These are phyloP conservation scores for Pyrrhoderma noxium DNA, from an alignment of 1,284 basidiomycete genomes.

Conservation along the genomic window DNA sequence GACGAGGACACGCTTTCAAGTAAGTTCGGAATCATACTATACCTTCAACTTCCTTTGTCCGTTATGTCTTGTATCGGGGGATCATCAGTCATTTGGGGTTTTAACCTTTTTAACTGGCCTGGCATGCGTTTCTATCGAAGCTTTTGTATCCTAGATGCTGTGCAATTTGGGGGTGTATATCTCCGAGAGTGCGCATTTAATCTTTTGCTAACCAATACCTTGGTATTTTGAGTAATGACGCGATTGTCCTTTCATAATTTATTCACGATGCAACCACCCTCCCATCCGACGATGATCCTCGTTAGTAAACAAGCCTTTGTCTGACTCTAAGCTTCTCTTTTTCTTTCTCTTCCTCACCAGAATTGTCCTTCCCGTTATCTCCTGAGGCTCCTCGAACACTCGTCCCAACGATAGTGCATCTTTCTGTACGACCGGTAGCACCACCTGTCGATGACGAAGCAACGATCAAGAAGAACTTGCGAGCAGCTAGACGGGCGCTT, in stretches of 20 bases:
- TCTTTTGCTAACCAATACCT: no score
- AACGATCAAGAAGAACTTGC: constrained; percentile 42
- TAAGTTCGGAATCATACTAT: constrained; percentile 32
- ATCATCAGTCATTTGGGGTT: not conserved
- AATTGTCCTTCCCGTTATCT: constrained; percentile 26
- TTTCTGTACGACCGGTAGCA: constrained; percentile 66
- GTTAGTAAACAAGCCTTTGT: not conserved
- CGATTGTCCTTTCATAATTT: no score
- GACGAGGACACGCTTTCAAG: constrained; percentile 74
- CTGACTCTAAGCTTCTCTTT: constrained; percentile 12
- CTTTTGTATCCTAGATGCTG: not conserved
- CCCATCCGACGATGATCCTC: not conserved
- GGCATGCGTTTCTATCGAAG: not conserved
- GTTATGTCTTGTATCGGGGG: not conserved
- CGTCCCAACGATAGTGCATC: constrained; percentile 67
- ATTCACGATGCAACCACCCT: not conserved
- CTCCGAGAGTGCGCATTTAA: no score
- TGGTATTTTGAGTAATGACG: no score
- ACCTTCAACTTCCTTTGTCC: not conserved
- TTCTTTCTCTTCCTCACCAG: constrained; percentile 5
- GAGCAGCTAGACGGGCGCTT: constrained; percentile 6
- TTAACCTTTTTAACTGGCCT: constrained; percentile 1
- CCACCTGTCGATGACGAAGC: constrained; percentile 43
- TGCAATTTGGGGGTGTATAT: constrained; percentile 7
- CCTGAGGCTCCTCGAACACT: constrained; percentile 24